Evolutionary conservation across 2,329 filamentous ascomycete species (phyloP).

Genomic region (Talaromyces pinophilus): DNA sequence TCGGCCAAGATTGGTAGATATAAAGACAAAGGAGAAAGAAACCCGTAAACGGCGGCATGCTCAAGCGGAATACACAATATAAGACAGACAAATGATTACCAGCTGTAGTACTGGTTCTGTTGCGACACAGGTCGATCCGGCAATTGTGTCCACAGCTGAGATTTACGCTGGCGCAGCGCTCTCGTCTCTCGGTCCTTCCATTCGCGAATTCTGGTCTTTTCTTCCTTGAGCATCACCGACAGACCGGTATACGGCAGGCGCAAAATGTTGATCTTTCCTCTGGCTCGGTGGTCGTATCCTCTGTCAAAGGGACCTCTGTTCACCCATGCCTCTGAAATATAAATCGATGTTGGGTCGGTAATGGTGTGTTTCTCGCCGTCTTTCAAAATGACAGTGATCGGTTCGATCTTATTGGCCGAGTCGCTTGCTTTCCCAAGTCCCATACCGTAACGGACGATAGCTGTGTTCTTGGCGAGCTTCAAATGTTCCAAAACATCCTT

Average conservation of each 20-base stretch:
- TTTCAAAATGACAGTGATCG: constrained; percentile 68
- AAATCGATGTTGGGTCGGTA: constrained; percentile 75
- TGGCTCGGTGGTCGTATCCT: constrained; percentile 70
- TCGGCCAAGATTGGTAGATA: constrained; percentile 6
- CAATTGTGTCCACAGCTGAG: constrained; percentile 82
- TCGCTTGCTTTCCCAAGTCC: constrained; percentile 56
- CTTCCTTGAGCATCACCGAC: constrained; percentile 84
- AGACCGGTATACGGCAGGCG: constrained; percentile 73
- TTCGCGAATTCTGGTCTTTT: constrained; percentile 81
- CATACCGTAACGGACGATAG: constrained; percentile 81
- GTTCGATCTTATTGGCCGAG: constrained; percentile 34
- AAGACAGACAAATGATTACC: constrained; percentile 57
- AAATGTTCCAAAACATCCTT: constrained; percentile 77
- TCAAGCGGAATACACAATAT: not conserved
- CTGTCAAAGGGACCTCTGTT: constrained; percentile 68
- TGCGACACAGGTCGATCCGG: constrained; percentile 81
- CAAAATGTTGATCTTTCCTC: constrained; percentile 69
- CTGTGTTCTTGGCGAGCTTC: constrained; percentile 76
- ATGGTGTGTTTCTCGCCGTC: constrained; percentile 72
- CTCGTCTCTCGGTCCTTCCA: constrained; percentile 76
- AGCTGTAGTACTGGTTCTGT: constrained; percentile 87
- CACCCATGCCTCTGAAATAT: constrained; percentile 92
- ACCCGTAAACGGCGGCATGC: constrained; percentile 9
- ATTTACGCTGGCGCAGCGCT: constrained; percentile 70
- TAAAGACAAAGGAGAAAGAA: constrained; percentile 1